Base-by-base conservation (phyloP, 805 yeast genomes). In the Candida multigemmis region DNA sequence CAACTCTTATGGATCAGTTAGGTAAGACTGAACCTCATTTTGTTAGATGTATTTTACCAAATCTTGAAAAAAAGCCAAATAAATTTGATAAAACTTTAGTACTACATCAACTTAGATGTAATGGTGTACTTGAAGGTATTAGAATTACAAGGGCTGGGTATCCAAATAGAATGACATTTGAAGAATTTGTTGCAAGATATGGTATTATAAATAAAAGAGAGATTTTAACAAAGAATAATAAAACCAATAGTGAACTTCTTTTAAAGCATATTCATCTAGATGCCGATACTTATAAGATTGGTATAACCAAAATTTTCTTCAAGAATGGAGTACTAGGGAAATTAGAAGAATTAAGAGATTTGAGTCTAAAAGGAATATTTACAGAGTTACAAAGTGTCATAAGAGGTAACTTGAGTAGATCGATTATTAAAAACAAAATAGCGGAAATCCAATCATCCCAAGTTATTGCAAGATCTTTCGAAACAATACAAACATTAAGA, bases 91-190 rank as follows among this genome's bases (percentile, higher is more conserved):
- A 79, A 40, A 57, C 56, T 16, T 57, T 91, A 14, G 94, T 91
- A 6, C 59, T 91, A 23, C 89, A 82, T 27, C 99, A 91, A 55
- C 63, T 91, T 35, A 67, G 96, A 36, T 91, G 97, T 46, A 91
- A 91, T 46, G 99, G 99, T 69, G 99, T 91, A 10, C 58, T 91
- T 27, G 99, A 91, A 62, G 99, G 99, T 35, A 91, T 91, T 16
- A 70, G 98, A 52, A 91, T 91, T 33, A 95, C 97, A 0, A 71
- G 99, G 37, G 85, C 95, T 6, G 99, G 99, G 2, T 91, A 80
- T 51, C 99, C 99, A 4, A 91, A 91, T 52, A 71, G 96, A 38
- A 74, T 89, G 46, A 72, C 77, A 16, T 89, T 87, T 51, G 71
- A 76, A 23, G 89, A 84, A 25, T 91, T 91, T 55, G 72, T 69